phyloP scores from a whole-genome alignment of 495 filamentous ascomycete genomes.

The Pseudevernia furfuracea region DNA sequence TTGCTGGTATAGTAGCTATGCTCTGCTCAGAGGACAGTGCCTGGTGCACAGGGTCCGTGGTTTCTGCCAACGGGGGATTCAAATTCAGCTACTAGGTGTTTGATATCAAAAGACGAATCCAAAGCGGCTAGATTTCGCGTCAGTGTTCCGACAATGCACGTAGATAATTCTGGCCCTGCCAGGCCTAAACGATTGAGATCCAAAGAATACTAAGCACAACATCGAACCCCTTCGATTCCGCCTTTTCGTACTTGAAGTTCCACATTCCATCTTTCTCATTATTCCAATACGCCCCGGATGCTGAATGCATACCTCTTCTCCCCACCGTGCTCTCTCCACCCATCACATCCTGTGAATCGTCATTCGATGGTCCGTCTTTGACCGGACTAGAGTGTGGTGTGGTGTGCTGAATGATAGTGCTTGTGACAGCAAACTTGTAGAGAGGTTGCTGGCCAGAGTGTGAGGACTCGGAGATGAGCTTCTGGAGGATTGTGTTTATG shows the following conservation, averaged over 20 bases:
- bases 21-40: slow-evolving; percentile 62
- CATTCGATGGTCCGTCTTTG: neutral
- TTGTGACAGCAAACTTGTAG: slow-evolving; percentile 92
- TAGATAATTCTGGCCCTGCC: neutral
- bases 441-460: slow-evolving; percentile 35
- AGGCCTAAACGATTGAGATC: slow-evolving; percentile 49
- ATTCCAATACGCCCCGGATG: slow-evolving; percentile 93
- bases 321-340: slow-evolving; percentile 21
- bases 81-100: slow-evolving; percentile 43
- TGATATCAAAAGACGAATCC: neutral
- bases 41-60: slow-evolving; percentile 80
- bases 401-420: slow-evolving; percentile 93
- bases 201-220: slow-evolving; percentile 88
- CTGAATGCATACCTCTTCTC: slow-evolving; percentile 85
- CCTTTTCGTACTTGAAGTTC: slow-evolving; percentile 89
- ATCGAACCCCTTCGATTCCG: slow-evolving; percentile 77
- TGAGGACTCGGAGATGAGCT: slow-evolving; percentile 72
- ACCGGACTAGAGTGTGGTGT: slow-evolving; percentile 33
- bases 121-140: neutral
- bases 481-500: slow-evolving; percentile 82
- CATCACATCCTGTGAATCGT: neutral
- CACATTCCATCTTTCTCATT: slow-evolving; percentile 96
- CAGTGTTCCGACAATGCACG: neutral
- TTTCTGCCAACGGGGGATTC: slow-evolving; percentile 86
- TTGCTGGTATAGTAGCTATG: slow-evolving; percentile 83